These are phyloP conservation scores for carrot (Daucus carota) DNA, from an alignment of 129 eudicot species.

Conservation along the genomic window DNA sequence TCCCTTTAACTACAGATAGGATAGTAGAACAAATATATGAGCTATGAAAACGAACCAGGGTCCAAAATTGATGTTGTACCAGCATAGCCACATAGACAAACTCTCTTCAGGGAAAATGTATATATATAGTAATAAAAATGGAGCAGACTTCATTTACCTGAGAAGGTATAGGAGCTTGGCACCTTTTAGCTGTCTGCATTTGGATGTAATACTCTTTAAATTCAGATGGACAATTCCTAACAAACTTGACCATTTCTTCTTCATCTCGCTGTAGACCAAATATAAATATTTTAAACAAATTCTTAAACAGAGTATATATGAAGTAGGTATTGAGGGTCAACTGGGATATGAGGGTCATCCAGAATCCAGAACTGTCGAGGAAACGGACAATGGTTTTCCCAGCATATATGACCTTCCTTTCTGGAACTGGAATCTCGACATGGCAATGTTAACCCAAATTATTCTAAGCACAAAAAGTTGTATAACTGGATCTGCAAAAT, in stretches of 20 bases:
- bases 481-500: neutral
- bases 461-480: neutral
- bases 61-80: constrained; percentile 1
- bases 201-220: constrained; percentile 89
- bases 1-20: neutral
- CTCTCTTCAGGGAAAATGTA: neutral
- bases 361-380: neutral
- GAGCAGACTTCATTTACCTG: constrained; percentile 40
- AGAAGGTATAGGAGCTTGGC: constrained; percentile 93
- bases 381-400: neutral
- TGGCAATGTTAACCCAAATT: neutral
- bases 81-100: neutral
- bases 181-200: constrained; percentile 93
- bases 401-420: neutral
- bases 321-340: constrained; percentile 2
- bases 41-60: neutral
- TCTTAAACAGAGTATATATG: neutral
- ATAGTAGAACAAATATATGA: neutral
- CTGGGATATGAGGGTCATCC: neutral
- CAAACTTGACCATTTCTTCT: constrained; percentile 78
- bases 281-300: neutral
- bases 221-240: constrained; percentile 69
- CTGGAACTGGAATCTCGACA: neutral
- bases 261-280: constrained; percentile 71
- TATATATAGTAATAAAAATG: neutral